These are phyloP conservation scores for Cryptosporidium sp. DNA, from an alignment of 169 alveolate species.

Conservation along the genomic window DNA sequence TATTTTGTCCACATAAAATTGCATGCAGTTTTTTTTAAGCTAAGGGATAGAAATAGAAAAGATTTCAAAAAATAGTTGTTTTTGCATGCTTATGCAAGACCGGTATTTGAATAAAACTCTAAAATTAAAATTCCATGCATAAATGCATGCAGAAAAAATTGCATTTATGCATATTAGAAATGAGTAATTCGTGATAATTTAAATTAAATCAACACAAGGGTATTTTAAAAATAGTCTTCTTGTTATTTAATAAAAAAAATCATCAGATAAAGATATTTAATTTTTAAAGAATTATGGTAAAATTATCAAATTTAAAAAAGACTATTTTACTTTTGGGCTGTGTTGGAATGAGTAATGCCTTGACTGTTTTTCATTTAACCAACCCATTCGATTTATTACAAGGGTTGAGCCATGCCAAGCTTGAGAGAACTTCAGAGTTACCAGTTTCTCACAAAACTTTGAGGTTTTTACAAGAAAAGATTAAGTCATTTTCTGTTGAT, in stretches of 20 bases:
- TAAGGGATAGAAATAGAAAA: not conserved
- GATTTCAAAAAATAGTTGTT: not conserved
- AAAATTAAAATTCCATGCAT: not conserved
- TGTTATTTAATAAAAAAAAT: not conserved
- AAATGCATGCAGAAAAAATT: not conserved
- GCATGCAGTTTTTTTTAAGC: not conserved
- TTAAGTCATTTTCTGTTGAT: constrained; percentile 13
- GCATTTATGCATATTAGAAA: not conserved
- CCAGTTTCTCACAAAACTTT: constrained; percentile 69
- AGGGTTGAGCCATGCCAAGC: constrained; percentile 55
- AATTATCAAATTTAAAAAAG: constrained; percentile 24
- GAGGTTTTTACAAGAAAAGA: constrained; percentile 40
- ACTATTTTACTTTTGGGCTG: not conserved
- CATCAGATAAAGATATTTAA: not conserved
- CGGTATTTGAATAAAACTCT: not conserved
- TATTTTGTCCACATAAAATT: not conserved
- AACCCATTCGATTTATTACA: constrained; percentile 68
- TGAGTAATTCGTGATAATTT: not conserved
- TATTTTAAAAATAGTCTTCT: not conserved
- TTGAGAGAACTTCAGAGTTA: constrained; percentile 16
- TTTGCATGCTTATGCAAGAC: not conserved
- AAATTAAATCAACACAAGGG: not conserved
- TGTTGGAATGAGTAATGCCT: constrained; percentile 41
- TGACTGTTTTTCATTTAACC: constrained; percentile 64
- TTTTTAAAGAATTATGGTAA: constrained; percentile 2